phyloP scores from a whole-genome alignment of 805 yeast genomes.

The Lachancea quebecensis region DNA sequence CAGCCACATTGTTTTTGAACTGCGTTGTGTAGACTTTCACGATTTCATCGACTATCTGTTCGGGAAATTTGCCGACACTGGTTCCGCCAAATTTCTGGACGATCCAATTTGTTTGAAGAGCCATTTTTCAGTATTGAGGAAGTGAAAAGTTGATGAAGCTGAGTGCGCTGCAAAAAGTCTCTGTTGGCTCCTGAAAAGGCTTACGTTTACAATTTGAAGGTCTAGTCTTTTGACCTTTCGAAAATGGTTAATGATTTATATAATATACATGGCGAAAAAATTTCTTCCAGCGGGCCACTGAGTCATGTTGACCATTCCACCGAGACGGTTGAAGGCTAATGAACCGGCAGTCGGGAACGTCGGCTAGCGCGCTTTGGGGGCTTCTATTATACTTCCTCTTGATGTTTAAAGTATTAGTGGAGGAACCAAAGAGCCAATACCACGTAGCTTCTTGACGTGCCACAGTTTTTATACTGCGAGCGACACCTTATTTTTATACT shows the following conservation, averaged over 20 bases:
- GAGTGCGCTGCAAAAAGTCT: not conserved
- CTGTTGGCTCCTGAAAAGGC: too few species aligned
- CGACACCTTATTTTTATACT: too few species aligned
- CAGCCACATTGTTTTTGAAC: constrained; percentile 62
- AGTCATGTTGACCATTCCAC: not conserved
- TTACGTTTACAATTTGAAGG: too few species aligned
- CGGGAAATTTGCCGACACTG: constrained; percentile 90
- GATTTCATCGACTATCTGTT: constrained; percentile 75
- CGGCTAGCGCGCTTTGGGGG: too few species aligned
- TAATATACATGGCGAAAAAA: not conserved
- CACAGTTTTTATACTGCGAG: too few species aligned
- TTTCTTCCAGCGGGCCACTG: not conserved
- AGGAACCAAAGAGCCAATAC: too few species aligned
- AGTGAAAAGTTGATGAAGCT: not conserved
- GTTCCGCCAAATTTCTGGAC: constrained; percentile 98
- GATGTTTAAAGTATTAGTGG: too few species aligned
- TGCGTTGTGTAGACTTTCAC: constrained; percentile 52
- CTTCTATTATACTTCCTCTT: too few species aligned
- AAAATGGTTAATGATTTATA: not conserved
- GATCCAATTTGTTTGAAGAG: constrained; percentile 44
- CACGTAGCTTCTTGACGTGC: too few species aligned
- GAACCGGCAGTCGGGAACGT: not conserved
- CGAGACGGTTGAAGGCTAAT: not conserved
- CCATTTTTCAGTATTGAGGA: constrained; percentile 1
- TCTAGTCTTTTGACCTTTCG: not conserved